These are phyloP conservation scores for Kazachstania sp. DNA, from an alignment of 1,139 yeast genomes.

Conservation along the genomic window DNA sequence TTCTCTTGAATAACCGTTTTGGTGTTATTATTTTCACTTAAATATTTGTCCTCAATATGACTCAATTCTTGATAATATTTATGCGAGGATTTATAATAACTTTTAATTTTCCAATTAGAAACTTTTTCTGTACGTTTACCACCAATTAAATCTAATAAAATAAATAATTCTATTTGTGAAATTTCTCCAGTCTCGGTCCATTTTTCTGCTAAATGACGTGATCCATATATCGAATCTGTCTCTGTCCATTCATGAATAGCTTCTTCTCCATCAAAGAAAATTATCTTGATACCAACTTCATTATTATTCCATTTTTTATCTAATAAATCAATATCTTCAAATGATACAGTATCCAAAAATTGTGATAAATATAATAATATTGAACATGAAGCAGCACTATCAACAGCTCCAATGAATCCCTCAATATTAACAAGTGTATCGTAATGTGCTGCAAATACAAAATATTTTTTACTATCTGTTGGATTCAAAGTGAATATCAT, in stretches of 20 bases:
- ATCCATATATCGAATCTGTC: conserved; percentile 47
- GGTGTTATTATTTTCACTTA: background rate
- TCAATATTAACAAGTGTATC: conserved; percentile 42
- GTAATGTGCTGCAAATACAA: conserved; percentile 47
- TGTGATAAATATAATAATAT: conserved; percentile 40
- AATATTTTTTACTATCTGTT: conserved; percentile 21
- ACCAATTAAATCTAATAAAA: conserved; percentile 46
- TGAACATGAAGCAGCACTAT: conserved; percentile 51
- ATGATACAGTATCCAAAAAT: conserved; percentile 19
- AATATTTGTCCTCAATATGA: conserved; percentile 24
- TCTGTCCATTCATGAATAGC: conserved; percentile 44
- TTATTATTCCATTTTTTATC: conserved; percentile 2
- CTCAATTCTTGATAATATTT: conserved; percentile 34
- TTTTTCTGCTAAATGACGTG: conserved; percentile 39
- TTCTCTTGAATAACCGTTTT: conserved; percentile 4
- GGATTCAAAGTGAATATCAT: conserved; percentile 32
- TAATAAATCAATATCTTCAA: conserved; percentile 1
- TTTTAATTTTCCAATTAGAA: conserved; percentile 30
- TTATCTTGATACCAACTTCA: conserved; percentile 37
- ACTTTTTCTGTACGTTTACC: conserved; percentile 18
- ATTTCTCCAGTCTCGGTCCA: conserved; percentile 31
- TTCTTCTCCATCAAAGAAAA: conserved; percentile 55
- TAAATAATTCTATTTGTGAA: conserved; percentile 34
- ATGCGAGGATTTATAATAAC: conserved; percentile 39
- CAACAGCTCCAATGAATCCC: conserved; percentile 54